Evolutionary conservation across 106 monocot genomes (phyloP), one percentile per base, ranked within the genome.

Genomic region (Dendrobium catenatum): DNA sequence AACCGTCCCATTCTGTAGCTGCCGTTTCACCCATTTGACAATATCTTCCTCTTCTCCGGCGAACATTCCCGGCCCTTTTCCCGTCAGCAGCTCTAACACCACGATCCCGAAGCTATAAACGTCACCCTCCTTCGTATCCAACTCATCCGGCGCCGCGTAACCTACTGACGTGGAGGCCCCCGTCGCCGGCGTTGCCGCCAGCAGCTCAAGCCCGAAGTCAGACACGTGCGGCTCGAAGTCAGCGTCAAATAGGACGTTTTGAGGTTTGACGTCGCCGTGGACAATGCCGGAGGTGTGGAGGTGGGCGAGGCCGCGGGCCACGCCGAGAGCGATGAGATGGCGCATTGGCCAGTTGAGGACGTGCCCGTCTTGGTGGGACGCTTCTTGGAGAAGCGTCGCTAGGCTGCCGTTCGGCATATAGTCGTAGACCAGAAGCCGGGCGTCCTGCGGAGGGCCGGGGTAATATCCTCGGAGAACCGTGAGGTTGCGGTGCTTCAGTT

Each of bases 341-440:
- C 94, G 90, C 98, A 95, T 99, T 0, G 93, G 93, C 95, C 98
- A 99, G 83, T 88, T 95, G 73, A 99, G 89, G 26, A 95, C 87
- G 82, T 99, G 98, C 8, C 95, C 95, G 82, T 91, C 93, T 64
- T 93, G 94, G 83, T 90, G 98, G 3, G 90, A 94, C 4, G 95
- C 98, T 75, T 99, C 98, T 80, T 95, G 95, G 42, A 99, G 91
- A 27, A 99, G 85, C 9, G 98, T 93, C 17, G 87, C 95, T 5
- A 99, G 93, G 88, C 87, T 95, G 77, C 95, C 95, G 76, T 99
- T 98, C 26, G 97, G 97, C 97, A 98, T 94, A 94, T 98, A 98
- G 88, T 98, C 97, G 66, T 94, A 98, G 68, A 99, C 87, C 84
- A 99, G 80, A 55, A 99, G 83, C 1, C 95, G 84, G 15, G 91